Percentiles rank a stretch among this genome's conserved stretches.
phyloP scores from a whole-genome alignment of 805 yeast genomes.

The Sungouiella thailandica region DNA sequence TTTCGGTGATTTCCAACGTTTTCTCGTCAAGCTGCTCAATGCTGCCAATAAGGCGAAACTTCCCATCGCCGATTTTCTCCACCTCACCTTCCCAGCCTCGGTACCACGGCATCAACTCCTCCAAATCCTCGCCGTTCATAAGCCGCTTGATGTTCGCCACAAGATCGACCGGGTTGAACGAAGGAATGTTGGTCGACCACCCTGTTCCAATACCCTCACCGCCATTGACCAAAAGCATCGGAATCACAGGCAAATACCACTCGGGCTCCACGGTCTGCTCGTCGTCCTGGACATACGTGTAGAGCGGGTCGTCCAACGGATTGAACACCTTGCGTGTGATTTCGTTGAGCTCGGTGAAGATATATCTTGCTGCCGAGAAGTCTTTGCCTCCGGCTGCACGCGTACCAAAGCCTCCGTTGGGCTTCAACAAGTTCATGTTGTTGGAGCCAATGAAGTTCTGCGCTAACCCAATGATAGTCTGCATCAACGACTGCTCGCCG shows the following conservation, averaged over 20 bases:
- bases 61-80: conserved; percentile 59
- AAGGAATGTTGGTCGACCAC: conserved; percentile 93
- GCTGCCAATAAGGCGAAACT: conserved; percentile 70
- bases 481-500: conserved; percentile 84
- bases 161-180: conserved; percentile 81
- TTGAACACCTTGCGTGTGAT: conserved; percentile 75
- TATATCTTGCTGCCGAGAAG: conserved; percentile 97
- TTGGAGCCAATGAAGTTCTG: conserved; percentile 94
- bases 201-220: conserved; percentile 99
- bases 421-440: conserved; percentile 76
- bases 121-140: conserved; percentile 66
- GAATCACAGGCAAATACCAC: conserved; percentile 91
- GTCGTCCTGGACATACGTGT: conserved; percentile 83
- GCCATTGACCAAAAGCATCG: conserved; percentile 93
- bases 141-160: conserved; percentile 67
- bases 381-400: conserved; percentile 97
- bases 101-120: conserved; percentile 86
- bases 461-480: conserved; percentile 89
- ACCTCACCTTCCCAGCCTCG: conserved; percentile 91
- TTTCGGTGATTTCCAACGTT: conserved; percentile 83
- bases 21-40: conserved; percentile 77
- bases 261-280: conserved; percentile 93
- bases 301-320: conserved; percentile 72
- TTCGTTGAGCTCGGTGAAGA: conserved; percentile 76
- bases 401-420: conserved; percentile 95